Evolutionary conservation across 2,329 filamentous ascomycete genomes (phyloP).

Genomic region (Penicillium psychrosexuale): DNA sequence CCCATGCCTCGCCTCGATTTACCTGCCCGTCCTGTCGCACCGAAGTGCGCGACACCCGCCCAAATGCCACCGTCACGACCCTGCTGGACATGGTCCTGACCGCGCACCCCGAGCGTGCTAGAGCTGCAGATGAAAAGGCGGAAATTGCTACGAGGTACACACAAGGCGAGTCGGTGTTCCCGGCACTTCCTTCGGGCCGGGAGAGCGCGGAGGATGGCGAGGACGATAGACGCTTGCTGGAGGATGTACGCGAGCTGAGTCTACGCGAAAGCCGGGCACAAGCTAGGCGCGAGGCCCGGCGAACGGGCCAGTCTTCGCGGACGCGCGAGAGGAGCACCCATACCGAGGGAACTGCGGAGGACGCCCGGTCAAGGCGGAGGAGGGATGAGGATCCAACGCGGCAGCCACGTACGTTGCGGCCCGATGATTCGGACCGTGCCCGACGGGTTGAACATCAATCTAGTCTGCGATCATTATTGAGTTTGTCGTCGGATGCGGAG

Average conservation of each 20-base stretch:
- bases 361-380: conserved; percentile 37
- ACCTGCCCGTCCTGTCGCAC: conserved; percentile 94
- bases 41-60: conserved; percentile 76
- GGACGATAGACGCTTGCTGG: conserved; percentile 66
- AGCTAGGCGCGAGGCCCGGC: conserved; percentile 28
- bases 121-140: conserved; percentile 67
- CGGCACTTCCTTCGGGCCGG: conserved; percentile 49
- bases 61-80: conserved; percentile 86
- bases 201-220: conserved; percentile 47
- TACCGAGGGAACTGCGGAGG: conserved; percentile 37
- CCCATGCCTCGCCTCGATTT: conserved; percentile 56
- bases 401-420: conserved; percentile 22
- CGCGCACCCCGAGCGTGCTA: conserved; percentile 72
- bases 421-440: conserved; percentile 33
- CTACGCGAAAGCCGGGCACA: conserved; percentile 49
- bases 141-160: conserved; percentile 74
- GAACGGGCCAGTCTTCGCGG: conserved; percentile 23
- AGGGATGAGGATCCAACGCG: conserved; percentile 31
- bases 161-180: conserved; percentile 76
- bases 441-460: conserved; percentile 83
- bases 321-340: conserved; percentile 38
- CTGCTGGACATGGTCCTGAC: conserved; percentile 83
- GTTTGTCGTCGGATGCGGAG: conserved; percentile 67
- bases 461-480: conserved; percentile 79
- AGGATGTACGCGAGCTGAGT: conserved; percentile 70